Percentiles rank a stretch among this genome's conserved stretches.
Conservation (phyloP, 768 basidiomycete species). For the Trametes cubensis region DNA sequence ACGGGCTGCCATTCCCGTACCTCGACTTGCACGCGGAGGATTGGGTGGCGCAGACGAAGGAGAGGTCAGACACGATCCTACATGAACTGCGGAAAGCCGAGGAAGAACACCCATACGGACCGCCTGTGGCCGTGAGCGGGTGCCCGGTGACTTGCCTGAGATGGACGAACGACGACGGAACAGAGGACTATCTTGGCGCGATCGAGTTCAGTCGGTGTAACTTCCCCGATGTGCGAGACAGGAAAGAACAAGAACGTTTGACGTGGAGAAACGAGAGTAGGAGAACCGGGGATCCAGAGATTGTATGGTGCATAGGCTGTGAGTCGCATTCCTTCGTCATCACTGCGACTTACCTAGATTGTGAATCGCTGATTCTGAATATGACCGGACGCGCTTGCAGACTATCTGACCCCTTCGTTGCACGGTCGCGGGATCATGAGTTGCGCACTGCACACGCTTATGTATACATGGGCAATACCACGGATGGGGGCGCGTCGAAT, state of each 20-base stretch:
- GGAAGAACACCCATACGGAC: constrained; percentile 16
- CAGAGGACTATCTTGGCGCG: constrained; percentile 55
- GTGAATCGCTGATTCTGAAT: not conserved
- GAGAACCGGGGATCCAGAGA: constrained; percentile 52
- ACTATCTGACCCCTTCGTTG: constrained; percentile 59
- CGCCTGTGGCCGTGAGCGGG: constrained; percentile 40
- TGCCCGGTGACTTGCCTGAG: constrained; percentile 57
- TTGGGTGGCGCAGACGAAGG: constrained; percentile 42
- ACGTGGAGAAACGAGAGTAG: constrained; percentile 46
- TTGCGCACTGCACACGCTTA: constrained; percentile 55
- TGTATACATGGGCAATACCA: constrained; percentile 64
- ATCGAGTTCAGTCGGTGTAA: constrained; percentile 40
- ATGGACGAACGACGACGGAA: constrained; percentile 57
- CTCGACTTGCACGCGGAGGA: constrained; percentile 40
- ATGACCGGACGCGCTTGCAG: constrained; percentile 27
- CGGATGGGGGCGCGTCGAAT: constrained; percentile 59
- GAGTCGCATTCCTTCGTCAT: constrained; percentile 30
- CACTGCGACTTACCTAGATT: not conserved
- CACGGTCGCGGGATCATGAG: constrained; percentile 76
- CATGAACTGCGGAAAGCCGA: constrained; percentile 34
- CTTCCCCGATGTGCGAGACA: constrained; percentile 40
- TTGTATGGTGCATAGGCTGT: constrained; percentile 68
- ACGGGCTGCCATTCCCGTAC: constrained; percentile 57
- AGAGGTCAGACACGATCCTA: constrained; percentile 37
- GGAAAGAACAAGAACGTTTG: constrained; percentile 39